Conservation (phyloP, 2,329 filamentous ascomycete genomes). For the Stemphylium vesicarium region DNA sequence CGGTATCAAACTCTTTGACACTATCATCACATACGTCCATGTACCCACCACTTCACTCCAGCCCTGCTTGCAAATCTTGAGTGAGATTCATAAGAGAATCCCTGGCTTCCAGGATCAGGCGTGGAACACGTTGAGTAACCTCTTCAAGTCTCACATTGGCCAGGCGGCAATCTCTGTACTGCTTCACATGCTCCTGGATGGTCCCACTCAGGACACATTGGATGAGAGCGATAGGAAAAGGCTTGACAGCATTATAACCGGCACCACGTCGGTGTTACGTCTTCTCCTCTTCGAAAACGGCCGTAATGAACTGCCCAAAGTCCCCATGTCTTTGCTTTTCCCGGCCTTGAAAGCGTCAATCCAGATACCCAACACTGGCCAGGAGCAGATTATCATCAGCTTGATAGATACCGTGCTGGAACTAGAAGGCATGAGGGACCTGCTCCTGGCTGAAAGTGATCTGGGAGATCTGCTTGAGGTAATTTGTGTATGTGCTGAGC, state of each 20-base stretch:
- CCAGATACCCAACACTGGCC: slow-evolving; percentile 31
- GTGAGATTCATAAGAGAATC: slow-evolving; percentile 73
- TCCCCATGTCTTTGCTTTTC: slow-evolving; percentile 43
- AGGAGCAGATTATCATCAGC: slow-evolving; percentile 60
- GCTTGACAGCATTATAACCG: slow-evolving; percentile 36
- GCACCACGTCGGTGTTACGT: slow-evolving; percentile 40
- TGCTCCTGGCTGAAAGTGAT: slow-evolving; percentile 70
- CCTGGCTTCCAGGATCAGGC: slow-evolving; percentile 65
- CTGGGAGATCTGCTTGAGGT: slow-evolving; percentile 68
- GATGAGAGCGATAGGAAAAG: slow-evolving; percentile 30
- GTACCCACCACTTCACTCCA: slow-evolving; percentile 69
- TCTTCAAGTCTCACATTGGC: slow-evolving; percentile 76
- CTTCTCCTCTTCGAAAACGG: slow-evolving; percentile 43
- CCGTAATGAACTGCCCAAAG: slow-evolving; percentile 40
- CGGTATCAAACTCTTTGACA: slow-evolving; percentile 72
- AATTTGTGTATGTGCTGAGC: slow-evolving; percentile 59
- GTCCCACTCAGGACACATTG: slow-evolving; percentile 28
- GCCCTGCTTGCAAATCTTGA: slow-evolving; percentile 72
- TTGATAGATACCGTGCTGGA: slow-evolving; percentile 50
- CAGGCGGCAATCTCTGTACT: slow-evolving; percentile 71
- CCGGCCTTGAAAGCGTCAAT: slow-evolving; percentile 44
- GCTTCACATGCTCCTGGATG: slow-evolving; percentile 59
- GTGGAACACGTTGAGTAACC: slow-evolving; percentile 73
- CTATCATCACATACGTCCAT: slow-evolving; percentile 73
- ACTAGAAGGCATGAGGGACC: slow-evolving; percentile 59